Base-by-base conservation (phyloP, 768 basidiomycete genomes). In the Mycena vitilis region DNA sequence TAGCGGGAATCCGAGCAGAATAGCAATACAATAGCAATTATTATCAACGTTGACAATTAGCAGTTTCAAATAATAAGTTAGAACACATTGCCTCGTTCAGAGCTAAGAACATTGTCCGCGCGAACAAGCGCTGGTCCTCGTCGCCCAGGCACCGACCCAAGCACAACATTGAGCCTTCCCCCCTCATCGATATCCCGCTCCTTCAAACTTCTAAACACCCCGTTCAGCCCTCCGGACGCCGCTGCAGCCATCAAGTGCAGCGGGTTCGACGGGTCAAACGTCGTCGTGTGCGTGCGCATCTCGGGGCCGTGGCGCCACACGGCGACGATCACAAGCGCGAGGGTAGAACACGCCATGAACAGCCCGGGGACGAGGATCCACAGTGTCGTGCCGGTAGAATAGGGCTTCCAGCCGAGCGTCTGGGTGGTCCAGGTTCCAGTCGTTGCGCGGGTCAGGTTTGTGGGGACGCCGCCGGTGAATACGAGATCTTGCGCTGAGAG, bases 231-330 rank as follows among this genome's bases (percentile, higher is more conserved):
- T 2, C 66, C 66, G 6, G 51, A 52, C 5, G 59, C 20, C 1
- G 53, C 44, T 2, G 36, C 66, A 8, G 54, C 66, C 18, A 60
- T 62, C 22, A 65, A 30, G 34, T 65, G 63, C 1, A 58, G 45
- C 16, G 63, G 63, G 30, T 65, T 42, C 7, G 61, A 54, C 4
- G 64, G 57, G n/a, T 65, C 57, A 18, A 65, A 65, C 11, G 30
- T 9, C 2, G 52, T n/a, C 4, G 30, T 20, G 12, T 63, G 42
- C 45, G 42, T 37, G 23, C 18, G n/a, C 7, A 59, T 40, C 1
- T 40, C 47, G 16, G 40, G 42, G 0, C 23, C 20, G 37, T 65
- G 57, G 15, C 51, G 57, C 16, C 37, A 52, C 6, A 60, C 8
- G 18, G 65, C 65, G 45, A 37, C 44, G 7, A 61, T 18, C 4